Evolutionary conservation across 31 red algal species (phyloP).

Genomic region (Pterothamnion heteromorphum): DNA sequence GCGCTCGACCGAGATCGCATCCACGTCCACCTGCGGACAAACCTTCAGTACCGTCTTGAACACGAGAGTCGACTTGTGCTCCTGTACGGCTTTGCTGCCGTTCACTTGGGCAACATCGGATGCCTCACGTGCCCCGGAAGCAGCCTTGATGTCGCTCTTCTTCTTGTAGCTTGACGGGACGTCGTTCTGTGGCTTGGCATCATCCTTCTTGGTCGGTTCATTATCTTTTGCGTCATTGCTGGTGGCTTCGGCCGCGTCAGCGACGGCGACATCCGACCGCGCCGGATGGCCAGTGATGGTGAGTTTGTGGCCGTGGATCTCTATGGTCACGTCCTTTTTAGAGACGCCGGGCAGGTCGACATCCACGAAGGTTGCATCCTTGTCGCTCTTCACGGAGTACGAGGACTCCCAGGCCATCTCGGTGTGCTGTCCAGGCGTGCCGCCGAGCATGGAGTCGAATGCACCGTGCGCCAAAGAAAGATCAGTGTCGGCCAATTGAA

Average conservation of each 20-base stretch:
- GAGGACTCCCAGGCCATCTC: too few species aligned
- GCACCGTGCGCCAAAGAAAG: too few species aligned
- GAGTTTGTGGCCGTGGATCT: conserved; percentile 11
- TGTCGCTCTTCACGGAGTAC: neutral
- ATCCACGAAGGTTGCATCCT: neutral
- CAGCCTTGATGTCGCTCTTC: neutral
- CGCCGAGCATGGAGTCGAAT: too few species aligned
- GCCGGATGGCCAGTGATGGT: conserved; percentile 35
- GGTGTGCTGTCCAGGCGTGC: too few species aligned
- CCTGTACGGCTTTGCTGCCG: neutral
- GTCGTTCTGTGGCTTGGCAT: neutral
- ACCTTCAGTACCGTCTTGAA: neutral
- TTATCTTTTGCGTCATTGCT: neutral
- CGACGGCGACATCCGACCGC: neutral
- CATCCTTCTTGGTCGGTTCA: neutral
- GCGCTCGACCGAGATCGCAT: neutral
- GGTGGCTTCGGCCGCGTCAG: neutral
- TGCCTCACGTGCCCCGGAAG: neutral
- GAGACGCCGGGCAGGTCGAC: conserved; percentile 38
- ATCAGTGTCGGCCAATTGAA: too few species aligned
- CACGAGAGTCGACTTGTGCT: neutral
- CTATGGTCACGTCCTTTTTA: conserved; percentile 12
- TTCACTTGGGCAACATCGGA: neutral
- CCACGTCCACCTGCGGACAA: conserved; percentile 1
- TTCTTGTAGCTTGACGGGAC: neutral